Evolutionary conservation across 2,329 filamentous ascomycete genomes (phyloP), one percentile per base, ranked within the genome.

Genomic region (Xylaria sp.): DNA sequence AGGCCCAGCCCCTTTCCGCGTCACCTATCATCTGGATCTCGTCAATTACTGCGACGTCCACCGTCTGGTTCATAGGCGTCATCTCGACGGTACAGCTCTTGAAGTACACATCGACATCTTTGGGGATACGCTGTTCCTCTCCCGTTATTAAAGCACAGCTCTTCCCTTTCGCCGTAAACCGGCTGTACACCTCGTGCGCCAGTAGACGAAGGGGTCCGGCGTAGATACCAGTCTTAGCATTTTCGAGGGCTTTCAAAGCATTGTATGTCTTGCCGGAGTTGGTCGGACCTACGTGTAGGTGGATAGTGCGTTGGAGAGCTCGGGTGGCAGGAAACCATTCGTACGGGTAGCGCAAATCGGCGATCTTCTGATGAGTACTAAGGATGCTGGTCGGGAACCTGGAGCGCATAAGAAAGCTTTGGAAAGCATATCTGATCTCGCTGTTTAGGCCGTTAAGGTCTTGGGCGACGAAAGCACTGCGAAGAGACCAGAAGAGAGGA

Each of bases 261-360:
- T 94, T 92, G 78, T 98, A 99, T 0, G 97, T 99, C 84, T 99
- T 99, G 65, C 96, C 96, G 0, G 96, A 98, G 79, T 99, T 99
- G 1, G 96, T 99, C 1, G 96, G 96, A 0, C 96, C 96, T 58
- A 99, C 94, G 75, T 99, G 96, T 21, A 99, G 84, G 81, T 98
- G 93, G 48, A 99, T 87, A 0, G 89, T 95, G 53, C 96, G 87
- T 75, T 94, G 92, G 74, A 96, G 84, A 54, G 88, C 85, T 67
- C 97, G 88, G 1, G 96, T 96, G 3, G 88, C 89, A 0, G 95
- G 93, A 77, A 91, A 98, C 95, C 95, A 98, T 79, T 99, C 96
- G 62, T 90, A 87, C 0, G 96, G 96, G 79, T 90, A 94, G n/a
- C 94, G 88, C 72, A 97, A 82, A 80, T 98, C 93, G n/a, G 93